These are phyloP conservation scores for Russula sp. DNA, from an alignment of 768 basidiomycete genomes.

Conservation along the genomic window DNA sequence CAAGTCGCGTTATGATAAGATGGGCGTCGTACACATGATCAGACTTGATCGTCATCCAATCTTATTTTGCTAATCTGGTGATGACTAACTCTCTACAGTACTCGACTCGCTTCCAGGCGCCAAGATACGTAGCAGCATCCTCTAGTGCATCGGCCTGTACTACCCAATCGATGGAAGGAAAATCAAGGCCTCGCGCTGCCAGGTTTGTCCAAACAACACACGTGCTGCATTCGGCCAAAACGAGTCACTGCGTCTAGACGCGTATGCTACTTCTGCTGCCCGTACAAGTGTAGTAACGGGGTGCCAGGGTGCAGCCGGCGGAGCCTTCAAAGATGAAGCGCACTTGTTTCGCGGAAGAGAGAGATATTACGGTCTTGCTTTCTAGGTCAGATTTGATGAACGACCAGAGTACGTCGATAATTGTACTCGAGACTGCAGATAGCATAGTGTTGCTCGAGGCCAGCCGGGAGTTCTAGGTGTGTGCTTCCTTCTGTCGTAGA, in stretches of 20 bases:
- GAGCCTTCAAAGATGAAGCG: conserved; percentile 93
- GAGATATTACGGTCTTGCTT: conserved; percentile 87
- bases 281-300: conserved; percentile 89
- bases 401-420: conserved; percentile 85
- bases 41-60: too few species aligned
- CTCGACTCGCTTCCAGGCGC: too few species aligned
- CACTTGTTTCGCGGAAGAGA: conserved; percentile 95
- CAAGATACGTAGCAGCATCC: conserved; percentile 97
- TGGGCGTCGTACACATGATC: too few species aligned
- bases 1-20: too few species aligned
- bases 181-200: conserved; percentile 93
- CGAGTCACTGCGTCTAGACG: conserved; percentile 78
- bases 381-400: conserved; percentile 94
- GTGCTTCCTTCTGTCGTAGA: conserved; percentile 44
- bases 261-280: conserved; percentile 94
- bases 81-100: too few species aligned
- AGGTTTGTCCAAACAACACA: conserved; percentile 91
- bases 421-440: conserved; percentile 82
- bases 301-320: conserved; percentile 93
- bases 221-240: conserved; percentile 78
- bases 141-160: conserved; percentile 94
- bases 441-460: conserved; percentile 86
- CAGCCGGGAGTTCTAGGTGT: conserved; percentile 58
- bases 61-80: too few species aligned
- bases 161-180: conserved; percentile 96